Evolutionary conservation across 2,329 filamentous ascomycete species (phyloP), one percentile per base, ranked within the genome.

Genomic region (Coniochaeta ligniaria): DNA sequence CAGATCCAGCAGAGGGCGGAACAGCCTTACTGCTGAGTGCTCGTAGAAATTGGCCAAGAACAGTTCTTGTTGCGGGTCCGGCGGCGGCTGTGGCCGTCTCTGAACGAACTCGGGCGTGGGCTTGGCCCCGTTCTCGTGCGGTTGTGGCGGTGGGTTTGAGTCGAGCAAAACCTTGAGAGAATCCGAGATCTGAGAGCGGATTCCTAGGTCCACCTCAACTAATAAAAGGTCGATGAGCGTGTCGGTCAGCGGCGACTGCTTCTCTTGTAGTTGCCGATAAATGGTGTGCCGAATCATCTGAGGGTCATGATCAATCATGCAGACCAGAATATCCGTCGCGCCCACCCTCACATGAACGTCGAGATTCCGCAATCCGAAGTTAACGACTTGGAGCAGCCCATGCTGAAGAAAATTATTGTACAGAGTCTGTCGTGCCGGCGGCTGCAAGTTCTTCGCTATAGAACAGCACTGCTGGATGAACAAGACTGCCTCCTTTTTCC

Each of bases 391-490:
- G 61, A 98, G 86, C 8, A 99, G 83, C 11, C 95, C 95, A 68
- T 96, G 88, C 57, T 83, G 83, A 64, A 98, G 88, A 72, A 98
- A 96, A 72, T 96, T 96, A 70, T 89, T 88, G 75, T 96, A 97
- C 17, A 99, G 79, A 24, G 86, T 87, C 63, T 91, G 88, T 62
- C 95, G 85, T 8, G 87, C 87, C 28, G 89, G 89, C 2, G 90
- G 89, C 71, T 98, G 95, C 20, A 99, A 81, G 69, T 92, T 97
- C 78, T 99, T 99, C 1, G 92, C 92, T 68, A 98, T 95, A 3
- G 88, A 85, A 66, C 92, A 96, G 75, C 94, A 98, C 73, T 98
- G 93, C 73, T 98, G 93, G 62, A 99, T 95, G 73, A 99, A 98
- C 41, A 96, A 82, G 12, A 99, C 94, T 0, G 92, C 95, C 67